Evolutionary conservation across 768 basidiomycete genomes (phyloP).

Genomic region (Macrolepiota fuliginosa): DNA sequence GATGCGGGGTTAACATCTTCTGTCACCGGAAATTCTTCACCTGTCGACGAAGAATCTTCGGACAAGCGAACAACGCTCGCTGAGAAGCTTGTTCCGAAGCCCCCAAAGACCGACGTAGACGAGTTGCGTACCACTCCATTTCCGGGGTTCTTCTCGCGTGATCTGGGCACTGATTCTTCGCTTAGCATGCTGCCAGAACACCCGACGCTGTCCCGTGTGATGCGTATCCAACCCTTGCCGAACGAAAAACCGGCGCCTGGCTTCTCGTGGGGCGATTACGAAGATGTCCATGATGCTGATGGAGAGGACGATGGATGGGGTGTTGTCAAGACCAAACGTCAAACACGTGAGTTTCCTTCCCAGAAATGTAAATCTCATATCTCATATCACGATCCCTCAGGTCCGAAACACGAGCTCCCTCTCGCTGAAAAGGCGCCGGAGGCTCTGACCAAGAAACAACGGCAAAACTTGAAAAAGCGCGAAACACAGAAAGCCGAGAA

Average conservation of each 20-base stretch:
- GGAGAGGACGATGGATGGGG: slow-evolving; percentile 82
- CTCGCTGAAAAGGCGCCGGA: slow-evolving; percentile 34
- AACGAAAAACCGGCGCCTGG: slow-evolving; percentile 60
- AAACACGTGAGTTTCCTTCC: slow-evolving; percentile 30
- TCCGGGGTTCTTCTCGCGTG: background rate
- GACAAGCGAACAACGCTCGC: slow-evolving; percentile 46
- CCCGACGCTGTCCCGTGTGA: slow-evolving; percentile 57
- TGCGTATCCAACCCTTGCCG: slow-evolving; percentile 61
- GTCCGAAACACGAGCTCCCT: slow-evolving; percentile 3
- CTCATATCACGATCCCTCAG: slow-evolving; percentile 1
- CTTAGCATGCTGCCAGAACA: slow-evolving; percentile 63
- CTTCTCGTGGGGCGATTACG: slow-evolving; percentile 78
- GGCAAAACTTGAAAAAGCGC: slow-evolving; percentile 60
- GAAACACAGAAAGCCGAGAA: slow-evolving; percentile 59
- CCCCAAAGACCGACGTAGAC: slow-evolving; percentile 64
- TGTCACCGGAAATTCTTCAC: slow-evolving; percentile 34
- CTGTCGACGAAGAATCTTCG: slow-evolving; percentile 28
- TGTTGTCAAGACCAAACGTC: slow-evolving; percentile 59
- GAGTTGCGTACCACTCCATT: slow-evolving; percentile 40
- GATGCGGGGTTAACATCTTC: slow-evolving; percentile 55
- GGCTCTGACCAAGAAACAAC: slow-evolving; percentile 62
- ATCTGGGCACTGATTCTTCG: slow-evolving; percentile 11
- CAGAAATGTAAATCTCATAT: background rate
- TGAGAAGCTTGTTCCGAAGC: slow-evolving; percentile 63
- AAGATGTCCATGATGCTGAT: slow-evolving; percentile 65